phyloP scores from a whole-genome alignment of 495 filamentous ascomycete species.

The Penicillium daleae region DNA sequence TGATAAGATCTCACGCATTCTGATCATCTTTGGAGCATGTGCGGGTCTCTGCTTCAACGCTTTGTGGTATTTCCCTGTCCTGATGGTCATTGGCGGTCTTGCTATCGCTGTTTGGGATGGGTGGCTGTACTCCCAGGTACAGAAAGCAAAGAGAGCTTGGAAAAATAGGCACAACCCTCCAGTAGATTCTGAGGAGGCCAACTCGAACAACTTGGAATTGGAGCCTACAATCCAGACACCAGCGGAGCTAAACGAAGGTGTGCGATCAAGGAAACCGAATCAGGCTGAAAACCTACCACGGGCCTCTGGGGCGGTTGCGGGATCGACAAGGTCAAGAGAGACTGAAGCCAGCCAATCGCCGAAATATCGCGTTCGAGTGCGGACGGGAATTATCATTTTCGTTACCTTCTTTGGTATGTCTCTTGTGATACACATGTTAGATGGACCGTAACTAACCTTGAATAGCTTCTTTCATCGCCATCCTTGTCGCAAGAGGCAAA shows the following conservation, averaged over 20 bases:
- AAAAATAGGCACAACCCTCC: constrained; percentile 22
- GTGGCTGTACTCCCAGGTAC: constrained; percentile 49
- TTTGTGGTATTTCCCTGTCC: constrained; percentile 80
- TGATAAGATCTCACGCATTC: constrained; percentile 66
- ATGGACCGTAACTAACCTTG: not conserved
- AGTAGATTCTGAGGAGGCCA: constrained; percentile 11
- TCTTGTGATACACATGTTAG: not conserved
- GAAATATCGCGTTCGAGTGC: constrained; percentile 29
- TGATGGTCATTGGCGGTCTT: constrained; percentile 65
- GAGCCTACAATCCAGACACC: constrained; percentile 8
- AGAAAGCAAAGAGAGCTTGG: constrained; percentile 28
- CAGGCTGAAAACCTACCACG: not conserved
- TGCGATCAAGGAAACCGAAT: constrained; percentile 21
- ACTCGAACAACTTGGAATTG: constrained; percentile 10
- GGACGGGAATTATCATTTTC: constrained; percentile 51
- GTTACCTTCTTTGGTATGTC: constrained; percentile 54
- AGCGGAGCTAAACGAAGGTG: constrained; percentile 9
- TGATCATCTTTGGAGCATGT: constrained; percentile 70
- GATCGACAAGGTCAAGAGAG: constrained; percentile 4
- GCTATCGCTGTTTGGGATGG: constrained; percentile 64
- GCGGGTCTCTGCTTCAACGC: constrained; percentile 77
- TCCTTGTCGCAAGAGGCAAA: constrained; percentile 61
- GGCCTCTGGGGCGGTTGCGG: not conserved
- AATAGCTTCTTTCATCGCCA: constrained; percentile 57
- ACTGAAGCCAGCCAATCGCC: constrained; percentile 12